These are phyloP conservation scores for Capillidium rhysosporum DNA, from an alignment of 371 early-diverging fungal species.

Conservation along the genomic window DNA sequence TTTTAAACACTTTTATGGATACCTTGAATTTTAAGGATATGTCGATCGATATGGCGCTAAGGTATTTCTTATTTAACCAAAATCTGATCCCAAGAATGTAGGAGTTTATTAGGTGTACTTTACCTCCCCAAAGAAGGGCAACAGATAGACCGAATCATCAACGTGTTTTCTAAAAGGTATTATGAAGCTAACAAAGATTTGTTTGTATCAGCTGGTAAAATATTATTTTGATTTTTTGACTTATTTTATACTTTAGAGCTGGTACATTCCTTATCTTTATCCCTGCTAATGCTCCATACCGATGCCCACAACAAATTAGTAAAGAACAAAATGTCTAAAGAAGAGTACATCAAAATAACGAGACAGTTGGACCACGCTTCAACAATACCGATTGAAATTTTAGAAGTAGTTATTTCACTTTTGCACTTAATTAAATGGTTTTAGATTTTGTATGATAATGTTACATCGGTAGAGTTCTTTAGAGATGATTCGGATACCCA, in stretches of 20 bases:
- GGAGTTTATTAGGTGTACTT: slow-evolving; percentile 51
- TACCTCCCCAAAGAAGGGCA: slow-evolving; percentile 76
- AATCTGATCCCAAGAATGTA: slow-evolving; percentile 8
- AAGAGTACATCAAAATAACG: slow-evolving; percentile 55
- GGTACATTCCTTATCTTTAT: slow-evolving; percentile 65
- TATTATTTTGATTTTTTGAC: background rate
- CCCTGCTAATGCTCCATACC: slow-evolving; percentile 74
- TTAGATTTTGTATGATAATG: slow-evolving; percentile 54
- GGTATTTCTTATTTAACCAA: slow-evolving; percentile 17
- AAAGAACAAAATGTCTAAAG: slow-evolving; percentile 62
- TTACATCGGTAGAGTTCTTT: slow-evolving; percentile 28
- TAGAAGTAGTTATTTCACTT: slow-evolving; percentile 24
- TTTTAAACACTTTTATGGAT: slow-evolving; percentile 16
- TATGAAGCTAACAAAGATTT: slow-evolving; percentile 45
- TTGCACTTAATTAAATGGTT: background rate
- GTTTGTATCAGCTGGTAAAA: slow-evolving; percentile 32
- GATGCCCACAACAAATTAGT: slow-evolving; percentile 81
- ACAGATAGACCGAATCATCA: slow-evolving; percentile 76
- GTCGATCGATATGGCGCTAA: slow-evolving; percentile 47
- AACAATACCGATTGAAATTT: slow-evolving; percentile 40
- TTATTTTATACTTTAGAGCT: slow-evolving; percentile 21
- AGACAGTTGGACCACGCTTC: slow-evolving; percentile 39
- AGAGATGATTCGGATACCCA: slow-evolving; percentile 9
- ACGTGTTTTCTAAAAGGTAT: slow-evolving; percentile 61
- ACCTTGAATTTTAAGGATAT: slow-evolving; percentile 41